Base-by-base conservation (phyloP, 1,284 basidiomycete genomes). In the Rhodofomes roseus region DNA sequence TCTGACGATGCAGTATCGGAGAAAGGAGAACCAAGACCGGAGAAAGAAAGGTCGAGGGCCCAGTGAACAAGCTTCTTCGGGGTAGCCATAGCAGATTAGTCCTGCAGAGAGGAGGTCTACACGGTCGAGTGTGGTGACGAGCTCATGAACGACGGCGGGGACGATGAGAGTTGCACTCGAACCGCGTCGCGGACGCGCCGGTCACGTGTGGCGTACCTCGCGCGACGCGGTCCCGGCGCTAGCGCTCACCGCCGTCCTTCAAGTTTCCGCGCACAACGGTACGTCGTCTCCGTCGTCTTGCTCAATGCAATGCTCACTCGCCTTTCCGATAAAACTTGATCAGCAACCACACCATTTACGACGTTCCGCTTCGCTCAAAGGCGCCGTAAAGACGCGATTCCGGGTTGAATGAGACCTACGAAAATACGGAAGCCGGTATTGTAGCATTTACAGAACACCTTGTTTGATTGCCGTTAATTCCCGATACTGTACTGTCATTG, bases 11-110 rank as follows among this genome's bases (percentile, higher is more conserved):
- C 61, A 11, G 61, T 62, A 18, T 71, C 68, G n/a, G 67, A 68
- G 57, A 69, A 70, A 18, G 73, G 70, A 1, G 72, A 73, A 22
- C 63, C 63, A 11, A 70, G 57, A 5, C 69, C 69, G 16, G 73
- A 71, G 25, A 68, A 57, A 8, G 71, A 71, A 27, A 64, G 59
- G 50, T 72, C 68, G 2, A 72, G 65, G 8, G 69, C 71, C 72
- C 72, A 74, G 48, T 74, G 73, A 2, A 75, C 72, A 6, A 69
- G 63, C 57, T 71, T 72, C 63, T 67, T 71, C 2, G 68, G 67
- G 39, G 70, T 71, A 36, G 59, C 62, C 18, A 52, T 52, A 16
- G 16, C 12, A 18, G 12, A 16, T 22, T 22, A 2, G 44, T 25
- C 11, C n/a, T n/a, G 22, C 44, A 20, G 44, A 25, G 43, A 11